A percentile compares a stretch with the other conserved stretches of the same genome.
Conservation (phyloP, 768 basidiomycete genomes). For the Hebeloma cylindrosporum region DNA sequence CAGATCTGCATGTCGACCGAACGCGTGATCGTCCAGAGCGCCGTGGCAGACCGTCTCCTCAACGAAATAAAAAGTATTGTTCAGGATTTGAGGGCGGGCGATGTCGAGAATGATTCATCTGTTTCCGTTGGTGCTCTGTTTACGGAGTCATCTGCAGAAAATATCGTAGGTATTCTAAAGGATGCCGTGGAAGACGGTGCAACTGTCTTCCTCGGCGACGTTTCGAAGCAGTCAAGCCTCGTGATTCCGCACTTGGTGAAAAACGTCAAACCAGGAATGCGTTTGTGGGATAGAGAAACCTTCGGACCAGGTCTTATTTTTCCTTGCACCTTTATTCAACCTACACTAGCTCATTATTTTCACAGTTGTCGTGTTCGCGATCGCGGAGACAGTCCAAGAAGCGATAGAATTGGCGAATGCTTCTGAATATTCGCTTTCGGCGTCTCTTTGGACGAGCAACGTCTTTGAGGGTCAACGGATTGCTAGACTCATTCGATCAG, state of each 20-base stretch:
- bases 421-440: slow-evolving; percentile 49
- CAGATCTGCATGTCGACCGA: slow-evolving; percentile 61
- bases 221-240: slow-evolving; percentile 36
- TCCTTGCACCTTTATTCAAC: not conserved
- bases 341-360: not conserved
- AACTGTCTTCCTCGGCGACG: slow-evolving; percentile 45
- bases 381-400: slow-evolving; percentile 50
- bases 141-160: slow-evolving; percentile 43
- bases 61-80: slow-evolving; percentile 32
- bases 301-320: slow-evolving; percentile 53
- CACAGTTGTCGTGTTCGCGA: slow-evolving; percentile 43
- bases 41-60: slow-evolving; percentile 36
- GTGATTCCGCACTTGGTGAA: slow-evolving; percentile 54
- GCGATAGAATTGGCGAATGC: slow-evolving; percentile 56
- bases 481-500: slow-evolving; percentile 47
- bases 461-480: slow-evolving; percentile 43
- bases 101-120: slow-evolving; percentile 28
- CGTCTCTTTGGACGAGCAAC: slow-evolving; percentile 54
- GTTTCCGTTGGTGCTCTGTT: slow-evolving; percentile 42
- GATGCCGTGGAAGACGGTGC: slow-evolving; percentile 48
- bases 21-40: slow-evolving; percentile 52
- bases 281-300: slow-evolving; percentile 56
- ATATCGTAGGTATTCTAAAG: slow-evolving; percentile 41
- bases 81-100: slow-evolving; percentile 39
- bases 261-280: slow-evolving; percentile 49